Evolutionary conservation across 805 yeast genomes (phyloP), one percentile per base, ranked within the genome.

Genomic region (Metschnikowia noctiluminum): DNA sequence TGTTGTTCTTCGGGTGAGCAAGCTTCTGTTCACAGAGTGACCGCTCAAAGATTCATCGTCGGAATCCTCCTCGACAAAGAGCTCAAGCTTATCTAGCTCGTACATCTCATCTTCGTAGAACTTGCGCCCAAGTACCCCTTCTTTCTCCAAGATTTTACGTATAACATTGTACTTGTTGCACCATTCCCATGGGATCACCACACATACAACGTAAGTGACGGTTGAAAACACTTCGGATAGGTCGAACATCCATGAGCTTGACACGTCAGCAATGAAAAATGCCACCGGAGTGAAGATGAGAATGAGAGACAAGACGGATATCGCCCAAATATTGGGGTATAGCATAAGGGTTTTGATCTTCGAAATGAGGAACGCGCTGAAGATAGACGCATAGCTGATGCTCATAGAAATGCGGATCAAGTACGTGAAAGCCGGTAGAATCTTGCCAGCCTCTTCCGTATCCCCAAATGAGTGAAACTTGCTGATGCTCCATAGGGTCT

Each of bases 161-260:
- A 84, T 63, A 11, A 77, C 70, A 43, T 78, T 77, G 47, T 84
- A 74, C 53, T 86, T 73, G 59, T 85, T 87, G 52, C 86, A 77
- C 92, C 95, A 89, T 64, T 87, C 95, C 94, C 95, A 87, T 0
- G 87, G 87, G 10, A 85, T 75, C 7, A 85, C 85, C 30, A 88
- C 85, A 34, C 88, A 78, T 16, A 85, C 72, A 8, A 86, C 79
- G 61, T 84, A 85, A n/a, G 85, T 78, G 1, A 87, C 83, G 15
- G 87, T 78, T 39, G 85, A 82, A 64, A 87, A 85, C 39, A 87
- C 71, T 60, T 87, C 92, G 16, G 89, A 81, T 44, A 87, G 70
- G 53, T 84, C 86, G 49, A 78, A 78, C n/a, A 84, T 82, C 87
- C 90, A 88, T 6, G 83, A 74, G 62, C 81, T 82, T 0, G 91